A percentile compares a stretch with the other conserved stretches of the same genome.
Evolutionary conservation across 1,139 yeast species (phyloP).

Genomic region (Candida glucosophila): DNA sequence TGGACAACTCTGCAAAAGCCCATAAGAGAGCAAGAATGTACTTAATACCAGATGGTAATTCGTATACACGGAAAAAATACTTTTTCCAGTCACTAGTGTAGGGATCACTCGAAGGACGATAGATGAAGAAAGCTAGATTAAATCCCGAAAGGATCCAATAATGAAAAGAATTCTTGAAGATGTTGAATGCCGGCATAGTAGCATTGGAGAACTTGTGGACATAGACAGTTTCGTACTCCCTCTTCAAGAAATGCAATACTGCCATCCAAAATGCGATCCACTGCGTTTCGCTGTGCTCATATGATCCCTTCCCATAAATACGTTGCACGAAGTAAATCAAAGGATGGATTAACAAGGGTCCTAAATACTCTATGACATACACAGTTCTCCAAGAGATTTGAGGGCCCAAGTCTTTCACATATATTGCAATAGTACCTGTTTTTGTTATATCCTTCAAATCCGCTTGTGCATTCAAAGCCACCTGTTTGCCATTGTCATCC

Average conservation of each 20-base stretch:
- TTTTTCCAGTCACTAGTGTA: slow-evolving; percentile 6
- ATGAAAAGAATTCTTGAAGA: slow-evolving; percentile 83
- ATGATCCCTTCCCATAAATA: slow-evolving; percentile 5
- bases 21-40: slow-evolving; percentile 39
- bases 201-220: slow-evolving; percentile 80
- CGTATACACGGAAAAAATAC: slow-evolving; percentile 25
- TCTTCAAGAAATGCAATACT: slow-evolving; percentile 70
- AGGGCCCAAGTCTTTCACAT: slow-evolving; percentile 84
- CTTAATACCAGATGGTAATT: slow-evolving; percentile 15
- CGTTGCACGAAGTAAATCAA: slow-evolving; percentile 43
- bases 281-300: slow-evolving; percentile 37
- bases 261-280: slow-evolving; percentile 44
- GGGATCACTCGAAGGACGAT: slow-evolving; percentile 42
- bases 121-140: slow-evolving; percentile 58
- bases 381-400: slow-evolving; percentile 91
- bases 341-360: slow-evolving; percentile 79
- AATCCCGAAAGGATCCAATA: slow-evolving; percentile 88
- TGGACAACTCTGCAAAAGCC: slow-evolving; percentile 62
- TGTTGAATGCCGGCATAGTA: slow-evolving; percentile 85
- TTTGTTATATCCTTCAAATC: slow-evolving; percentile 20
- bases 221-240: slow-evolving; percentile 79
- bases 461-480: slow-evolving; percentile 23
- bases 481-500: slow-evolving; percentile 22
- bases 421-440: slow-evolving; percentile 24
- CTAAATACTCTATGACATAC: slow-evolving; percentile 76